A percentile compares a stretch with the other conserved stretches of the same genome.
Evolutionary conservation across 1,284 basidiomycete genomes (phyloP).

Genomic region (Ceratorhiza oryzae-sativae): DNA sequence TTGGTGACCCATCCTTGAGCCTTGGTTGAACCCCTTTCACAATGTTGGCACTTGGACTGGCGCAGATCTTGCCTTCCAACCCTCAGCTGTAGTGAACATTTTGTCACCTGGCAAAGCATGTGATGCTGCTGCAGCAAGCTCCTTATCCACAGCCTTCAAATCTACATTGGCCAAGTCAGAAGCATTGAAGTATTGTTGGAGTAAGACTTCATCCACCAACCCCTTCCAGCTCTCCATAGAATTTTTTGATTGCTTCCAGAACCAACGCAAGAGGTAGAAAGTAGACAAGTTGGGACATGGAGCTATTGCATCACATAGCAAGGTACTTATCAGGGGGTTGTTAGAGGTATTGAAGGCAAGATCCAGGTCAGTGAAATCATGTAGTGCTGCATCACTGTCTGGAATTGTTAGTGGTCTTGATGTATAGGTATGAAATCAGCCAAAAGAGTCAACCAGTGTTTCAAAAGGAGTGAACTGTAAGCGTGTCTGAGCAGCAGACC

Average conservation of each 20-base stretch:
- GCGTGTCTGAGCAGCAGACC: no score
- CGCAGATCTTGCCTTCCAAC: constrained; percentile 11
- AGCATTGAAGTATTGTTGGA: background rate
- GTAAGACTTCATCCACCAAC: background rate
- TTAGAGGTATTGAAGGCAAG: background rate
- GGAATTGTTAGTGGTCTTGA: no score
- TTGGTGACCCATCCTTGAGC: background rate
- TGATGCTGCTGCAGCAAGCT: background rate
- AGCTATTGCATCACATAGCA: background rate
- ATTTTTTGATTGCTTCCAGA: constrained; percentile 13
- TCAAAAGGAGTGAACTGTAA: no score
- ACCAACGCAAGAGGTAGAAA: constrained; percentile 7
- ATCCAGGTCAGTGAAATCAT: no score
- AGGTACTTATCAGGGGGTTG: no score
- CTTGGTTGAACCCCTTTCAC: background rate
- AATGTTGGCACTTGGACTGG: background rate
- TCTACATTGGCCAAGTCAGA: background rate
- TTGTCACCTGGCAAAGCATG: background rate
- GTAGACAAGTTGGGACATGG: constrained; percentile 25
- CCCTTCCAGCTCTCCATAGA: background rate
- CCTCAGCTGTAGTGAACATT: background rate
- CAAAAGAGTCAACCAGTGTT: no score
- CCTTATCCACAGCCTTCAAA: background rate
- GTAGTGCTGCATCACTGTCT: no score
- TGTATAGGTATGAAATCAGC: no score